Evolutionary conservation across 192 early-diverging fungal genomes (phyloP), one percentile per base, ranked within the genome.

Genomic region (Coemansia sp.): DNA sequence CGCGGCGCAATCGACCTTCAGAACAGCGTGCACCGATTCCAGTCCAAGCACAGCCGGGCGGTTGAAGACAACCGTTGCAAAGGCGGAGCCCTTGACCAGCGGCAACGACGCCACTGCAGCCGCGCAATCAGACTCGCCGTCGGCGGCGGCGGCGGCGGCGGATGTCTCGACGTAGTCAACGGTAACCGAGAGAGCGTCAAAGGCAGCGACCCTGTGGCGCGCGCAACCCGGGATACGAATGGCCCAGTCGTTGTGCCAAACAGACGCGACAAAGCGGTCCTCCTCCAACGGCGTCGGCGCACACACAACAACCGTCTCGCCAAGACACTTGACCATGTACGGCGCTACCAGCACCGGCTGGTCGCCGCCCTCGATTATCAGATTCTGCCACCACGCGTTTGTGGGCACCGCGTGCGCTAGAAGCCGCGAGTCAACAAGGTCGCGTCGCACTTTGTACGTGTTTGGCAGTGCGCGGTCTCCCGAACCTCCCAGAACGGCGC

Each of bases 361-460:
- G 45, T 75, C 72, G 19, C 79, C 84, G 1, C 53, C 32, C 17
- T 70, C 70, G 17, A 81, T 20, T 1, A 81, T 53, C 25, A 85
- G 75, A 54, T 85, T 85, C 38, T 72, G 56, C 84, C 84, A 85
- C 84, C 84, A 85, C 19, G 58, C 46, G 49, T 75, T 85, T 9
- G 84, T 85, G 0, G 75, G 84, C 32, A 74, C 39, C 1, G 80
- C 64, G 38, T 22, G 42, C 16, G 22, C 12, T 12, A 43, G 37
- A 11, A 76, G 55, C 5, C 49, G 14, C 5, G 58, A n/a, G 46
- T 67, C 71, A 6, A 80, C 12, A 7, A 80, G 63, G 0, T 57
- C 32, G 14, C 25, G 58, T 14, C 58, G 53, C 37, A 73, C 64
- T 55, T 55, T 54, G 67, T 70, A 72, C 10, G 70, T 32, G 68